Evolutionary conservation across 257 asterid species (phyloP).

Genomic region (Gentiana dahurica): DNA sequence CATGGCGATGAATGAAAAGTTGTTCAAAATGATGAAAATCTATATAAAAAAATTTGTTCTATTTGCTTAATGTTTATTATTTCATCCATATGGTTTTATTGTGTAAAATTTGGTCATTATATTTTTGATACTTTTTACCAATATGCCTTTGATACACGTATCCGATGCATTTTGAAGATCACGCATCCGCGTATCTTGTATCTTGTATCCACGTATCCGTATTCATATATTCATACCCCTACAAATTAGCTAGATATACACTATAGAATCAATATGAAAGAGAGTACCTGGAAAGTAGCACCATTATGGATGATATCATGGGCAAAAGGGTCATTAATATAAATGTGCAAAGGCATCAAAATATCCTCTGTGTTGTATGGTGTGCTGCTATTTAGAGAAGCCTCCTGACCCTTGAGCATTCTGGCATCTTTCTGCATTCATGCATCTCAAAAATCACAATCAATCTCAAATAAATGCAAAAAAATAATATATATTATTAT

Average conservation of each 20-base stretch:
- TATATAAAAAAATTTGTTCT: too few relatives aligned
- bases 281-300: slow-evolving; percentile 87
- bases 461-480: background rate
- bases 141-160: too few relatives aligned
- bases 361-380: slow-evolving; percentile 63
- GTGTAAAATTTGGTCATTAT: too few relatives aligned
- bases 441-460: slow-evolving; percentile 10
- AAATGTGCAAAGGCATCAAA: slow-evolving; percentile 78
- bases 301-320: slow-evolving; percentile 85
- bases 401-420: slow-evolving; percentile 30
- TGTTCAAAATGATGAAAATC: too few relatives aligned
- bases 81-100: too few relatives aligned
- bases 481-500: background rate
- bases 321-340: slow-evolving; percentile 70
- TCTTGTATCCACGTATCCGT: too few relatives aligned
- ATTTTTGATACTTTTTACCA: too few relatives aligned
- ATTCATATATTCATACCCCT: too few relatives aligned
- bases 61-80: too few relatives aligned
- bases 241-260: background rate
- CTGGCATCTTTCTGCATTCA: slow-evolving; percentile 76
- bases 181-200: too few relatives aligned
- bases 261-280: slow-evolving; percentile 7
- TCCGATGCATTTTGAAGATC: too few relatives aligned
- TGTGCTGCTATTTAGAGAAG: slow-evolving; percentile 29
- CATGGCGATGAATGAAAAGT: too few relatives aligned